These are phyloP conservation scores for Dictyostelium citrinum DNA, from an alignment of 78 protist species.

Conservation along the genomic window DNA sequence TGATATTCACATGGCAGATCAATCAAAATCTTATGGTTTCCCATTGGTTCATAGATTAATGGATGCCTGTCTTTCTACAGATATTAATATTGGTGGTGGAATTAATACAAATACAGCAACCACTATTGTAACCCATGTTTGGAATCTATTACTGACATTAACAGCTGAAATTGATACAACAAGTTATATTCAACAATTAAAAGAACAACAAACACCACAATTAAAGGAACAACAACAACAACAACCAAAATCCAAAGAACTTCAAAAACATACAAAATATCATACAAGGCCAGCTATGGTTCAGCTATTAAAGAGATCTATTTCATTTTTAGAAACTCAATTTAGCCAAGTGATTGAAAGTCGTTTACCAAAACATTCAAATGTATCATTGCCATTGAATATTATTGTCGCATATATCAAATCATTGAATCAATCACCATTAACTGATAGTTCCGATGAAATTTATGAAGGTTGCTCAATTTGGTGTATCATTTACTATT, in stretches of 20 bases:
- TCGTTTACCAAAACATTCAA: slow-evolving; percentile 19
- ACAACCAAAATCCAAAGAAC: neutral
- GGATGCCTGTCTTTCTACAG: slow-evolving; percentile 16
- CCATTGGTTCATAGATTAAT: slow-evolving; percentile 13
- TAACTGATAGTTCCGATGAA: slow-evolving; percentile 1
- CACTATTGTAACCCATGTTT: neutral
- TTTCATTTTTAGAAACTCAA: slow-evolving; percentile 29
- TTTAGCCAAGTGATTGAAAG: neutral
- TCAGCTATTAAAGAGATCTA: neutral
- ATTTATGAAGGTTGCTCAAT: slow-evolving; percentile 2
- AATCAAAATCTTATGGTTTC: neutral
- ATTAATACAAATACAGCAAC: neutral
- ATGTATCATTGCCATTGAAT: slow-evolving; percentile 25
- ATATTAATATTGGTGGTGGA: neutral
- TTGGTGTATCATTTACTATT: slow-evolving; percentile 30
- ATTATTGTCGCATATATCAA: slow-evolving; percentile 9
- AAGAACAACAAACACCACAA: neutral
- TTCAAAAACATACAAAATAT: neutral
- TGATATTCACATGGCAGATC: slow-evolving; percentile 9
- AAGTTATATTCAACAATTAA: neutral
- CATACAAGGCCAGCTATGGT: neutral
- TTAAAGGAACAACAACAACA: neutral
- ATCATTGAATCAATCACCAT: neutral
- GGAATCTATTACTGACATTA: neutral
- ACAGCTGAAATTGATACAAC: neutral